Base-by-base conservation (phyloP, 345 rosid species). In the Erucastrum elatum region DNA sequence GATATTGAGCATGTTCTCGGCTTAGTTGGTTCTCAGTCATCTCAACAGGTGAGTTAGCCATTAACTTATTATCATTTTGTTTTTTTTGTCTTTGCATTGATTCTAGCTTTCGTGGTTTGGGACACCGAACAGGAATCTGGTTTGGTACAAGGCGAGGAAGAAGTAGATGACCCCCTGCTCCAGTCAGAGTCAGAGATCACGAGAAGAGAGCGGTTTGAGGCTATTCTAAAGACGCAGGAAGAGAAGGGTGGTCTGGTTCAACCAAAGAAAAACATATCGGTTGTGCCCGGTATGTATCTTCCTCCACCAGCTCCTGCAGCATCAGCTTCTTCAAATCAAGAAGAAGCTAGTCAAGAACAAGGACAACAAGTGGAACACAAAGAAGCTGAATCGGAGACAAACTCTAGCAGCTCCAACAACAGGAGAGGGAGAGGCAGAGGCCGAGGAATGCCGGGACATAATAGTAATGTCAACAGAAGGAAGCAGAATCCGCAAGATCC, bases 1-100 rank as follows among this genome's bases (percentile, higher is more conserved):
- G 98, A 92, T 85, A 64, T 92, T 51, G 92, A 89, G 64, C 97
- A 94, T 17, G 97, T 92, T 78, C 88, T 89, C 30, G 80, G 86
- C 77, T 85, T 92, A 83, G 89, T 90, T 74, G 89, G 87, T 77
- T 25, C 85, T 72, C 85, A 85, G 31, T 75, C 86, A 77, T 79
- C 83, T 80, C 80, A 81, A 74, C 31, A 55, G 91, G 98, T 92
- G 86, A 66, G 30, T 11, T 9, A 80, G 81, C 58, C 69, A 29
- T 55, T 62, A 27, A 56, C 46, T 34, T 51, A 2, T 3, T 49
- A 71, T 29, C 31, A 0, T 2, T 9, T 21, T 21, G 21, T 21
- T 25, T 1, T 2, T 0, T 27, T 4, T 29, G 16, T 46, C 15
- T 44, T 44, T 44, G 51, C 15, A 13, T 46, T 46, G 55, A 46